Conservation (phyloP, 2,329 filamentous ascomycete genomes). For the Ophiostoma novo-ulmi region DNA sequence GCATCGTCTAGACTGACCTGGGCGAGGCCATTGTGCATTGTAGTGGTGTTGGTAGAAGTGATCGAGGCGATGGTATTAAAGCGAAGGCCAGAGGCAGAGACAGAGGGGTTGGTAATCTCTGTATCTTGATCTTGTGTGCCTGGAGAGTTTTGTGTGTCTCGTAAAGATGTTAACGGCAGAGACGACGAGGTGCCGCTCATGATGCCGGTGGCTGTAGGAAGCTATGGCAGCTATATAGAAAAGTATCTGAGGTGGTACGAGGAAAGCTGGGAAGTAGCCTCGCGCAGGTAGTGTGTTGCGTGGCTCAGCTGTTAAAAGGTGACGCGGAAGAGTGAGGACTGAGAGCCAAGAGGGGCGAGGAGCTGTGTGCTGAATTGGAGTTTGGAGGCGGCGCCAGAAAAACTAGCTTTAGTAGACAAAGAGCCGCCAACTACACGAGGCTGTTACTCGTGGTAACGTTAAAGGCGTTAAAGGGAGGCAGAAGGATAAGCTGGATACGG, state of each 20-base stretch:
- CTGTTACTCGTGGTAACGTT: neutral
- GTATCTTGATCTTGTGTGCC: neutral
- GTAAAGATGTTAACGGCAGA: neutral
- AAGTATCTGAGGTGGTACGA: neutral
- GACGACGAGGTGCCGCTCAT: slow-evolving; percentile 15
- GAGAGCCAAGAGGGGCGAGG: neutral
- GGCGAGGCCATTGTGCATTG: slow-evolving; percentile 12
- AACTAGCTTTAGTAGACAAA: neutral
- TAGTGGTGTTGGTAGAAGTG: neutral
- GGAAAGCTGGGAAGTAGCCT: slow-evolving; percentile 7
- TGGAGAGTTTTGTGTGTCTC: neutral
- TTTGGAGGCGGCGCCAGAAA: neutral
- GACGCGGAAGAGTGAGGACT: slow-evolving; percentile 7
- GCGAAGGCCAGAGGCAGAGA: neutral
- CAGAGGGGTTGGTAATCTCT: neutral
- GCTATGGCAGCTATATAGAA: neutral
- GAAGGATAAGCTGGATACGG: neutral
- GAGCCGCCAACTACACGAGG: neutral
- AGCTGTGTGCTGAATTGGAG: neutral
- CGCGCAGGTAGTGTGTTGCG: neutral
- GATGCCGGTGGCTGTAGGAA: slow-evolving; percentile 7
- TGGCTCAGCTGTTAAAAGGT: slow-evolving; percentile 3
- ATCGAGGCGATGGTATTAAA: neutral
- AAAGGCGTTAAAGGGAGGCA: too few relatives aligned
- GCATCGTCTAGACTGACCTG: neutral